Evolutionary conservation across 352 stramenopile genomes (phyloP).

Genomic region (Elongisporangium undulatum): DNA sequence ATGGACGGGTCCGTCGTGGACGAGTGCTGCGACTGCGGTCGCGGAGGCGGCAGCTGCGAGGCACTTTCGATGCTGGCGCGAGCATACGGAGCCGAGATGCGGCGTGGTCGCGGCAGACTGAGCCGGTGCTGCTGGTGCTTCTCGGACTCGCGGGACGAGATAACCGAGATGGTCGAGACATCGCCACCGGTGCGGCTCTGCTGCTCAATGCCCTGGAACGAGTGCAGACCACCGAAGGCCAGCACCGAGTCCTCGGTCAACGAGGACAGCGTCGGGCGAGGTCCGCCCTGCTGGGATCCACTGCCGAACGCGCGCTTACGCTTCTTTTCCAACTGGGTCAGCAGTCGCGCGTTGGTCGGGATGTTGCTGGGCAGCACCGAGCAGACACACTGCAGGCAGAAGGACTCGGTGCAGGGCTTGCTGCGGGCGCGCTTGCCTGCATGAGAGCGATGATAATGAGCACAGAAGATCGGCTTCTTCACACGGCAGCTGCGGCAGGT

Average conservation of each 20-base stretch:
- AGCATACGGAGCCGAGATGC: background rate
- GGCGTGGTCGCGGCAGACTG: slow-evolving; percentile 16
- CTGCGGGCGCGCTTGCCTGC: slow-evolving; percentile 7
- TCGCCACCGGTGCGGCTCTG: slow-evolving; percentile 9
- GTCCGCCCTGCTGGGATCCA: background rate
- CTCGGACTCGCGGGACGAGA: slow-evolving; percentile 68
- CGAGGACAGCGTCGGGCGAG: slow-evolving; percentile 28
- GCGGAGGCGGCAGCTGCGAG: background rate
- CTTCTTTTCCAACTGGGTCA: slow-evolving; percentile 65
- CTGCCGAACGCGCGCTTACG: slow-evolving; percentile 26
- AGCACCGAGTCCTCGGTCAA: slow-evolving; percentile 20
- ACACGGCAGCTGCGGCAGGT: slow-evolving; percentile 64
- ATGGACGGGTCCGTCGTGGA: slow-evolving; percentile 17
- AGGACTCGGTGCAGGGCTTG: slow-evolving; percentile 63
- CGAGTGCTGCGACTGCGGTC: background rate
- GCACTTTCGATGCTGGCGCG: background rate
- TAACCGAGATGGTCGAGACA: slow-evolving; percentile 57
- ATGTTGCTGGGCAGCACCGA: slow-evolving; percentile 56
- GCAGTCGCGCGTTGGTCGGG: slow-evolving; percentile 59
- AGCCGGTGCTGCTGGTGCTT: slow-evolving; percentile 63
- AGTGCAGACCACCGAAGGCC: slow-evolving; percentile 9
- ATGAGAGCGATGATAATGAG: slow-evolving; percentile 42
- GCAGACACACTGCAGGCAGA: slow-evolving; percentile 70
- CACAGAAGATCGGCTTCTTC: slow-evolving; percentile 72
- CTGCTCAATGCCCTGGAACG: slow-evolving; percentile 14